Conservation (phyloP, 2,329 filamentous ascomycete genomes). For the Orbilia blumenaviensis region DNA sequence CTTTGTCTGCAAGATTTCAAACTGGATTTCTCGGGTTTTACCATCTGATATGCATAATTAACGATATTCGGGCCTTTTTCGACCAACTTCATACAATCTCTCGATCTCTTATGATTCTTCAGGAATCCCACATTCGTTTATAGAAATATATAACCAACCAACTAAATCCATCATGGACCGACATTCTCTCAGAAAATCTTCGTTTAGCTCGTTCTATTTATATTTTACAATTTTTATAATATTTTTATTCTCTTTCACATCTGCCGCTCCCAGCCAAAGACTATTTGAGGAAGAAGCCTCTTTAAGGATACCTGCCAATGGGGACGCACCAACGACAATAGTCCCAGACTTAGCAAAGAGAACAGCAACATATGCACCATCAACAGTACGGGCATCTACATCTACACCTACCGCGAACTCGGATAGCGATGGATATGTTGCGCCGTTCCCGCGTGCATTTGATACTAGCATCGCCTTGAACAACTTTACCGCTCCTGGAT, state of each 20-base stretch:
- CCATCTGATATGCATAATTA: conserved; percentile 44
- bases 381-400: conserved; percentile 21
- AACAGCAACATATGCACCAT: conserved; percentile 28
- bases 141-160: conserved; percentile 27
- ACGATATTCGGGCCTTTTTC: conserved; percentile 40
- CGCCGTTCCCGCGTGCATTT: conserved; percentile 46
- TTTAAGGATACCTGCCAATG: conserved; percentile 8
- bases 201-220: conserved; percentile 32
- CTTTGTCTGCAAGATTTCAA: conserved; percentile 25
- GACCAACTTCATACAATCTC: conserved; percentile 21
- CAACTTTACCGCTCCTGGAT: conserved; percentile 67
- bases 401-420: conserved; percentile 11
- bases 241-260: conserved; percentile 38
- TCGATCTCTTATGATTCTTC: conserved; percentile 37
- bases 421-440: conserved; percentile 35
- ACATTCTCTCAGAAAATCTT: conserved; percentile 37
- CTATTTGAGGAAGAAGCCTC: conserved; percentile 43
- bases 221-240: conserved; percentile 47
- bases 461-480: conserved; percentile 61
- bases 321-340: conserved; percentile 7
- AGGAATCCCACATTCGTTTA: conserved; percentile 52
- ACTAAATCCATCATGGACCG: conserved; percentile 42
- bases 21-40: conserved; percentile 16
- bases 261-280: conserved; percentile 42
- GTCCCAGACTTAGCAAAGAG: conserved; percentile 16